Conservation (phyloP, 1,139 yeast genomes). For the Saccharomyces hybrid region DNA sequence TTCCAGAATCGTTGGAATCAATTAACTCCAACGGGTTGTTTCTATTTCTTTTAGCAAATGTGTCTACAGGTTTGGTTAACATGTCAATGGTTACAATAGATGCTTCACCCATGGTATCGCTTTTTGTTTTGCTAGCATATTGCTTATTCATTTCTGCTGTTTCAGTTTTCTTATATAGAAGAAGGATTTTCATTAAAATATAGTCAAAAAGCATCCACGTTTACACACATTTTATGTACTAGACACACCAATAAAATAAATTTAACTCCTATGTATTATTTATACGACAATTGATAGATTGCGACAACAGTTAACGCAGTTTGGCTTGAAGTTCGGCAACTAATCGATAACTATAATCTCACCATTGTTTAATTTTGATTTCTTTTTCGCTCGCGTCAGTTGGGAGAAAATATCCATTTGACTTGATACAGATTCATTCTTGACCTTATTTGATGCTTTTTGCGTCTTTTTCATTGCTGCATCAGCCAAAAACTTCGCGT, state of each 20-base stretch:
- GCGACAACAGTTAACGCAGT: not conserved
- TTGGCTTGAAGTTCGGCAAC: not conserved
- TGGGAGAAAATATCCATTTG: constrained; percentile 30
- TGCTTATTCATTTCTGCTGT: constrained; percentile 27
- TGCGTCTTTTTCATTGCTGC: constrained; percentile 14
- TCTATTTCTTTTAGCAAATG: constrained; percentile 67
- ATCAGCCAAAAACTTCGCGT: constrained; percentile 27
- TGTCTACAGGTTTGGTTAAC: constrained; percentile 74
- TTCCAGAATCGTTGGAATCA: constrained; percentile 55
- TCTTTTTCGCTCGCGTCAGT: constrained; percentile 26
- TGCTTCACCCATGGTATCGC: constrained; percentile 31
- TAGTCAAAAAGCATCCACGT: constrained; percentile 8
- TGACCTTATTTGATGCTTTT: constrained; percentile 10
- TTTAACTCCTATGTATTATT: not conserved
- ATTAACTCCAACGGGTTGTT: constrained; percentile 72
- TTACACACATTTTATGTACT: not conserved
- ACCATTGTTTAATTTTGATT: constrained; percentile 20
- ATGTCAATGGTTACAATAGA: constrained; percentile 66
- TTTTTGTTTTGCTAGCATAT: constrained; percentile 41
- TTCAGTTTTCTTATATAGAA: constrained; percentile 26
- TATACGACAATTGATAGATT: no score
- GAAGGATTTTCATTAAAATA: constrained; percentile 30
- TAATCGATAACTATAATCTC: constrained; percentile 26
- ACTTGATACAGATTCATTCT: constrained; percentile 17
- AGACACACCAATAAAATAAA: not conserved